Conservation (phyloP, 2,329 filamentous ascomycete genomes). For the Fusarium austroafricanum region DNA sequence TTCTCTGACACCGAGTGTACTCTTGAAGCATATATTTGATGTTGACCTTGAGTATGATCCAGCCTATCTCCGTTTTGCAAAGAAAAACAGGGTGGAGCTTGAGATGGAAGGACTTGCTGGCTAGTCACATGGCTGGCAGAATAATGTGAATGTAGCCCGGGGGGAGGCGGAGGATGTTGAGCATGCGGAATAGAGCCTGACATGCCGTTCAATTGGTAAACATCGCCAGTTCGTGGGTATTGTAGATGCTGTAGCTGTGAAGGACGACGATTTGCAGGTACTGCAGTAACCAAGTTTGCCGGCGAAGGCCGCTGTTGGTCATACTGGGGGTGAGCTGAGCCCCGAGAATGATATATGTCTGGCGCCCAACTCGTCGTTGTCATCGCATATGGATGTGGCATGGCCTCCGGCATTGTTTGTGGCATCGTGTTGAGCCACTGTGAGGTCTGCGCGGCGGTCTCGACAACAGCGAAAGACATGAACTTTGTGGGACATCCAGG, state of each 20-base stretch:
- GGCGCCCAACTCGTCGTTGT: constrained; percentile 34
- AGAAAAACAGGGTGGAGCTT: constrained; percentile 9
- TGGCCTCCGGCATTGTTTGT: constrained; percentile 43
- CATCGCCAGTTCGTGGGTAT: constrained; percentile 11
- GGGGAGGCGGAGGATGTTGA: constrained; percentile 30
- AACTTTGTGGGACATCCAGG: constrained; percentile 22
- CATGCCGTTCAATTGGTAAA: constrained; percentile 30
- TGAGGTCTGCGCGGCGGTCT: constrained; percentile 30
- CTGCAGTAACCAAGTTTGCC: constrained; percentile 38
- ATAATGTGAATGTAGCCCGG: constrained; percentile 22
- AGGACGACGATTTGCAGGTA: constrained; percentile 23
- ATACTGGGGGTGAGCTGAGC: constrained; percentile 44
- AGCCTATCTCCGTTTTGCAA: background rate
- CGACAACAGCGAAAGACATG: constrained; percentile 40
- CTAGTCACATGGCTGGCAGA: background rate
- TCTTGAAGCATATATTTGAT: constrained; percentile 8
- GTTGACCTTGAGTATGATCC: constrained; percentile 25
- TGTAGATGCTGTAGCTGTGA: constrained; percentile 27
- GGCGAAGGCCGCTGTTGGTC: constrained; percentile 45
- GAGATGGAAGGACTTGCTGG: constrained; percentile 23
- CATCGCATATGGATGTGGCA: constrained; percentile 41
- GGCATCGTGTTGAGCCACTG: constrained; percentile 37
- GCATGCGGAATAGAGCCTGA: constrained; percentile 26
- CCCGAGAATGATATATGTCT: constrained; percentile 34
- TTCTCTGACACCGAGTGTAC: constrained; percentile 12